These are phyloP conservation scores for Coemansia sp. DNA, from an alignment of 192 early-diverging fungal species.

Conservation along the genomic window DNA sequence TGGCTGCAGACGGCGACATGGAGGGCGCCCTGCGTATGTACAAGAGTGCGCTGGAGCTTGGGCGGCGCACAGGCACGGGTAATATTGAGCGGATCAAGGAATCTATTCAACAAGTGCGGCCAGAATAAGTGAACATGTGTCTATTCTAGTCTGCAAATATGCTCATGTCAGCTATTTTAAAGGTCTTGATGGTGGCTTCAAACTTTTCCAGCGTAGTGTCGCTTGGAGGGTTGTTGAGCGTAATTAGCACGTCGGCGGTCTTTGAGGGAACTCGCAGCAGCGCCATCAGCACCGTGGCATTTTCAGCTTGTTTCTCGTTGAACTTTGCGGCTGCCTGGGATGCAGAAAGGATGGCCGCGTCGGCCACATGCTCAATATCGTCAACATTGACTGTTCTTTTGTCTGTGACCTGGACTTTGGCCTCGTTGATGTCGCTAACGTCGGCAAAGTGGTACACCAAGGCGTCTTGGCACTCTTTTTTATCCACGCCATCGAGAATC, in stretches of 20 bases:
- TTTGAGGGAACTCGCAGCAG: conserved; percentile 19
- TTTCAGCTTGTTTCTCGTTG: conserved; percentile 59
- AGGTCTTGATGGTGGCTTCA: neutral
- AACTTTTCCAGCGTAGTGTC: neutral
- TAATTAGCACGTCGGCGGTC: neutral
- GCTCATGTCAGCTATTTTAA: neutral
- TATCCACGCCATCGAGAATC: conserved; percentile 66
- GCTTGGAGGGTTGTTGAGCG: neutral
- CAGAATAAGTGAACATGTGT: too few relatives aligned
- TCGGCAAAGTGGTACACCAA: conserved; percentile 74
- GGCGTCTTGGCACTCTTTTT: conserved; percentile 50
- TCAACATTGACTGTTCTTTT: conserved; percentile 21
- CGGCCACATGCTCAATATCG: conserved; percentile 13
- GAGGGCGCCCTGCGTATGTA: conserved; percentile 16
- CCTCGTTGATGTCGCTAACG: conserved; percentile 76
- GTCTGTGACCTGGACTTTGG: conserved; percentile 47
- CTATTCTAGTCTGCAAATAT: conserved; percentile 12
- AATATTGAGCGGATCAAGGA: conserved; percentile 25
- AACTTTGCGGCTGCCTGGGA: conserved; percentile 77
- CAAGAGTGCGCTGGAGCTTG: conserved; percentile 14
- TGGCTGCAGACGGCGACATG: conserved; percentile 6
- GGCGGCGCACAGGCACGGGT: conserved; percentile 16
- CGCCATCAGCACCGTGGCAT: conserved; percentile 67
- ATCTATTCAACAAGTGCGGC: conserved; percentile 1
- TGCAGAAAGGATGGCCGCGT: conserved; percentile 56